Base-by-base conservation (phyloP, 208 protist genomes). In the Sergeia podlipaevii region DNA sequence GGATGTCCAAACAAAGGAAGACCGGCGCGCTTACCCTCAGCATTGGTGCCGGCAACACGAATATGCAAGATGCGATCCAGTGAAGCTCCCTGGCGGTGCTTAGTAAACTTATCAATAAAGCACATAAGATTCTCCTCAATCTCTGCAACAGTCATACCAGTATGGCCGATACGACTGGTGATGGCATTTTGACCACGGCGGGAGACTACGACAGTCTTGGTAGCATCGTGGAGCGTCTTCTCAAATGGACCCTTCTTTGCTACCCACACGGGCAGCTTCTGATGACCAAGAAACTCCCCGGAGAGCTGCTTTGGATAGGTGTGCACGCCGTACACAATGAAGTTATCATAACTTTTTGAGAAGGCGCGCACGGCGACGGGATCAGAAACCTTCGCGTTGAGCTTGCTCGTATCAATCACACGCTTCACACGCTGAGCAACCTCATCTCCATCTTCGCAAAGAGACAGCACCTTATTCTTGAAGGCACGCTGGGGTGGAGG, bases 271-370 rank as follows among this genome's bases (percentile, higher is more conserved):
- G 88, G 88, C 33, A 71, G 48, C n/a, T 71, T 67, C 36, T 75
- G 80, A 53, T 95, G 88, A 24, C 80, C 82, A 28, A 92, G 64
- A 52, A 95, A 95, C 65, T 95, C 88, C 21, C 88, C 88, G 4
- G 84, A 81, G 11, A 95, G 70, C 63, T 89, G 80, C 23, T 53
- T 53, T 17, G 88, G 88, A 50, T 91, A 95, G 39, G 73, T 85
- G 48, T 76, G 70, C 17, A 80, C 72, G 27, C 68, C 80, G 67
- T 84, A 83, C 5, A 92, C 55, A 37, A 95, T 59, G 56, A 95
- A 91, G 62, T 92, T 78, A 44, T 91, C 81, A 61, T 89, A 95
- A 53, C 82, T 91, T 54, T 84, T 91, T 4, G 88, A 72, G 20
- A 95, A 84, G 2, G 85, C 84, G 24, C 88, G 84, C 17, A 88